A percentile compares a stretch with the other conserved stretches of the same genome.
Conservation (phyloP, 2,329 filamentous ascomycete species). For the Neoascochyta sp. region DNA sequence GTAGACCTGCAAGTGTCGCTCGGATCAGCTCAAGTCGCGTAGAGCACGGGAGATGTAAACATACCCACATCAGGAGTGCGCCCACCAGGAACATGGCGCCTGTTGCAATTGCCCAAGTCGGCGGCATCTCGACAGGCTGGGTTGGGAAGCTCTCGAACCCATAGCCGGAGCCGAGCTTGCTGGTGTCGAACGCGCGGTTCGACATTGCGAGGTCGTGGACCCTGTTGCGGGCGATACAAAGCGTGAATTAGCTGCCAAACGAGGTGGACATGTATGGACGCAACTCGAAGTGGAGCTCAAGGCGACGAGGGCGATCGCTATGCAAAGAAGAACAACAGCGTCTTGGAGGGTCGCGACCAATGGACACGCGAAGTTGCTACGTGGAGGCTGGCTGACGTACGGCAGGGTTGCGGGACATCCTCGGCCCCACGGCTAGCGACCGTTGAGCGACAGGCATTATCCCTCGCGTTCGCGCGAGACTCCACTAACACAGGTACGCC, state of each 20-base stretch:
- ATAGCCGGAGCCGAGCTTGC: constrained; percentile 20
- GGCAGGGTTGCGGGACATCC: constrained; percentile 4
- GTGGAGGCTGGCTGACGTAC: constrained; percentile 36
- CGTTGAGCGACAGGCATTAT: too few relatives aligned
- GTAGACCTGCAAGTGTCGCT: constrained; percentile 53
- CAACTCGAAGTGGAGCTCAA: constrained; percentile 5
- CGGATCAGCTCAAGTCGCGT: constrained; percentile 1
- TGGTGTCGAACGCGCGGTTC: constrained; percentile 27
- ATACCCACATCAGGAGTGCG: constrained; percentile 32
- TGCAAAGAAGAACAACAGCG: constrained; percentile 7
- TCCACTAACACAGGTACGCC: too few relatives aligned
- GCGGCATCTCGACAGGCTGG: constrained; percentile 26
- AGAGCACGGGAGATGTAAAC: constrained; percentile 3
- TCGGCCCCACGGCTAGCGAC: constrained; percentile 6
- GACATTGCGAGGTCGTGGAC: constrained; percentile 13
- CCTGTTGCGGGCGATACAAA: constrained; percentile 9
- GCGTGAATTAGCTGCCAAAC: constrained; percentile 16
- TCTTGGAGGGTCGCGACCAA: constrained; percentile 21
- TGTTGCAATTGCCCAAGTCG: constrained; percentile 30
- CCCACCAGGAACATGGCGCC: constrained; percentile 21
- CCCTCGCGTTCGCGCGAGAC: too few relatives aligned
- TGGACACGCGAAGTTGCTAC: constrained; percentile 33
- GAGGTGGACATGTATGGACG: constrained; percentile 16
- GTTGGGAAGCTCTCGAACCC: constrained; percentile 25
- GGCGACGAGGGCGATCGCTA: constrained; percentile 2